These are phyloP conservation scores for Babjeviella inositovora DNA, from an alignment of 805 yeast species.

Conservation along the genomic window DNA sequence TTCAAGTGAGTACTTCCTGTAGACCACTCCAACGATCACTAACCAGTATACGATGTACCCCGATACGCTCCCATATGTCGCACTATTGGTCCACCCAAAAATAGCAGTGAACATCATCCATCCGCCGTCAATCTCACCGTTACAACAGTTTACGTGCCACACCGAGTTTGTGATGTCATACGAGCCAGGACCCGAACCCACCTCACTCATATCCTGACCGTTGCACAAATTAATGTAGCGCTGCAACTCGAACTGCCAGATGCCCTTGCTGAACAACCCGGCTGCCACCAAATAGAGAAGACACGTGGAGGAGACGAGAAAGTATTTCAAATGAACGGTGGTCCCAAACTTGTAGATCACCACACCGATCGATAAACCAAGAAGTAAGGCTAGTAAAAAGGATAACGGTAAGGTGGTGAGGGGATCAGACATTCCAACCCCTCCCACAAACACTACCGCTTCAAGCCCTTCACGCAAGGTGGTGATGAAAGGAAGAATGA, in stretches of 20 bases:
- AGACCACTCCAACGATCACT: slow-evolving; percentile 12
- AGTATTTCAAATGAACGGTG: slow-evolving; percentile 22
- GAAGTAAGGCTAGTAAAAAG: slow-evolving; percentile 12
- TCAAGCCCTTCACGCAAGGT: slow-evolving; percentile 27
- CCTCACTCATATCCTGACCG: slow-evolving; percentile 27
- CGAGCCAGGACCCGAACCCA: slow-evolving; percentile 32
- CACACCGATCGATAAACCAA: slow-evolving; percentile 19
- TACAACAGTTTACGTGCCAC: slow-evolving; percentile 35
- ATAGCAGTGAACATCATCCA: slow-evolving; percentile 31
- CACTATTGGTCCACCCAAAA: slow-evolving; percentile 30
- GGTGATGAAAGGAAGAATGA: slow-evolving; percentile 23
- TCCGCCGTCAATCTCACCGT: slow-evolving; percentile 27
- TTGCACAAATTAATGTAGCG: slow-evolving; percentile 19
- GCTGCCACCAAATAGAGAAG: slow-evolving; percentile 27
- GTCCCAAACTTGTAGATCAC: slow-evolving; percentile 23
- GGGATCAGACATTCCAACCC: slow-evolving; percentile 18
- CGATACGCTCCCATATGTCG: slow-evolving; percentile 25
- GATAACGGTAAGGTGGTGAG: slow-evolving; percentile 14
- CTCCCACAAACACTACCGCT: slow-evolving; percentile 23
- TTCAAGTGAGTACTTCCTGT: too few species aligned
- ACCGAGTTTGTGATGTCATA: slow-evolving; percentile 24
- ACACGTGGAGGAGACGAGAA: slow-evolving; percentile 21
- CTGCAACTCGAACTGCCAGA: slow-evolving; percentile 29
- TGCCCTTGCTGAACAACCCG: slow-evolving; percentile 25
- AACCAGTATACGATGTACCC: slow-evolving; percentile 22